phyloP scores from a whole-genome alignment of 345 rosid genomes.

The Lenwebbia sp. region DNA sequence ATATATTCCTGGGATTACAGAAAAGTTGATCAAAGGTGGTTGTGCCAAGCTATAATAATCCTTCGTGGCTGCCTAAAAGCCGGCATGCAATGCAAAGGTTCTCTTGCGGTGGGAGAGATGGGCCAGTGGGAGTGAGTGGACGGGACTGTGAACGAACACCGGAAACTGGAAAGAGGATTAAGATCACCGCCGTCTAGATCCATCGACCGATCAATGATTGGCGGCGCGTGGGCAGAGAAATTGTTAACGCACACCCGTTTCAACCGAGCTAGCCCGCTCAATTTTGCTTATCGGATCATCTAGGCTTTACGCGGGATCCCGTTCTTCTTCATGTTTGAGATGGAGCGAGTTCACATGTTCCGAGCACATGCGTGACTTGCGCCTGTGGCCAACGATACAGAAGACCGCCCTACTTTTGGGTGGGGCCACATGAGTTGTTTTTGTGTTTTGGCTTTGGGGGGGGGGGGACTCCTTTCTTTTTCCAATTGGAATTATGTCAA shows the following conservation, averaged over 20 bases:
- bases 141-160: neutral
- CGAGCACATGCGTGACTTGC: fast-evolving
- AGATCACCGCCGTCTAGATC: neutral
- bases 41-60: neutral
- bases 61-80: neutral
- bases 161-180: neutral
- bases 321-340: fast-evolving
- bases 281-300: neutral
- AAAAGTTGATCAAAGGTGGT: neutral
- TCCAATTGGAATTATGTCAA: neutral
- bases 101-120: neutral
- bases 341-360: neutral
- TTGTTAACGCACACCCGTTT: neutral
- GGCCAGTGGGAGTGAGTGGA: neutral
- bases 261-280: neutral
- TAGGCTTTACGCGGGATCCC: neutral
- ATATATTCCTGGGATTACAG: neutral
- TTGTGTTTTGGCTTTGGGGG: neutral
- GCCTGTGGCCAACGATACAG: neutral
- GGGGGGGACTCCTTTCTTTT: neutral
- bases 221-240: neutral
- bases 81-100: neutral
- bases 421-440: neutral
- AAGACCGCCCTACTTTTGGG: neutral
- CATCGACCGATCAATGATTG: neutral